phyloP scores from a whole-genome alignment of 23 red algal species.

The Gracilaria gracilis region DNA sequence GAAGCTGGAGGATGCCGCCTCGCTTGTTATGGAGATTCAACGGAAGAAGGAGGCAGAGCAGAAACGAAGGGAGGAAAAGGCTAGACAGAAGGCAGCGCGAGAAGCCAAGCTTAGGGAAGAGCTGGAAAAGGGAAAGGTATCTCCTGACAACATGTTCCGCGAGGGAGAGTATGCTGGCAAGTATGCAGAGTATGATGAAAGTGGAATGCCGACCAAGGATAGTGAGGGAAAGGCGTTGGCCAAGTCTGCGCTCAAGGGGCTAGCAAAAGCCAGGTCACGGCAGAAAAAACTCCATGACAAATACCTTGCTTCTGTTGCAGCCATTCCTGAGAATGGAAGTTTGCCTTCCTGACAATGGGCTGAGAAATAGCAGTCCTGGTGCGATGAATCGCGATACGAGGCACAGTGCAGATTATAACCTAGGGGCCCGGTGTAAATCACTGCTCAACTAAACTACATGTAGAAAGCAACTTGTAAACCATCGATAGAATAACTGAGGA shows the following conservation, averaged over 20 bases:
- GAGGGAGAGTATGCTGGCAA: constrained; percentile 74
- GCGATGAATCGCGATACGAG: no score
- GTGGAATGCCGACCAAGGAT: constrained; percentile 89
- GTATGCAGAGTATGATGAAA: constrained; percentile 79
- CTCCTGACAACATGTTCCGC: constrained; percentile 77
- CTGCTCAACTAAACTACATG: neutral
- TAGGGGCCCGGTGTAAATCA: no score
- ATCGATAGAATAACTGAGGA: no score
- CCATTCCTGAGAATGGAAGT: neutral
- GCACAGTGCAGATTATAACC: no score
- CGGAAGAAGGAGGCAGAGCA: constrained; percentile 64
- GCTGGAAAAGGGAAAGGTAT: constrained; percentile 65
- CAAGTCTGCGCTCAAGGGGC: constrained; percentile 82
- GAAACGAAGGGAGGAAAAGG: constrained; percentile 68
- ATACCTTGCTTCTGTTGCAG: constrained; percentile 46
- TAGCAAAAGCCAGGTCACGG: constrained; percentile 78
- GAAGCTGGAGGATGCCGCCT: constrained; percentile 83
- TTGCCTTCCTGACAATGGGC: neutral
- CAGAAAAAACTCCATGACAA: constrained; percentile 88
- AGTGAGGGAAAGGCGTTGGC: constrained; percentile 66
- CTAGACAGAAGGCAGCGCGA: constrained; percentile 39
- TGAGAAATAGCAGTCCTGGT: no score
- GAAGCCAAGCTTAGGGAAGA: constrained; percentile 70
- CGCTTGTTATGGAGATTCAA: constrained; percentile 70
- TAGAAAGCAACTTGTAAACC: neutral